Evolutionary conservation across 805 yeast species (phyloP).

Genomic region (Cyberlindnera euphorbiiphila): DNA sequence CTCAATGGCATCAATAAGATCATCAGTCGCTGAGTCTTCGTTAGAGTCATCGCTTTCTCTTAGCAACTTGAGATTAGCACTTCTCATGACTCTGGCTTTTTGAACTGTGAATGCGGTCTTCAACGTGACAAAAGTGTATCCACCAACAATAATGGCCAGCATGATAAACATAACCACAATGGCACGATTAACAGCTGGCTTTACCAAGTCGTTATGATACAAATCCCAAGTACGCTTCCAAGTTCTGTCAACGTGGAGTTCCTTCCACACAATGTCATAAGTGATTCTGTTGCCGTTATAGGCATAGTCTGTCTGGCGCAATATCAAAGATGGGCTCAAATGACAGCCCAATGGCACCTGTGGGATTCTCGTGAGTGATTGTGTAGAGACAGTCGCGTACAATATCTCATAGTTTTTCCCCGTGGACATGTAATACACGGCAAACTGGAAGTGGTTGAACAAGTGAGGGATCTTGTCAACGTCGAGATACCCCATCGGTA

Average conservation of each 20-base stretch:
- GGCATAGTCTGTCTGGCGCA: slow-evolving; percentile 24
- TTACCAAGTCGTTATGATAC: slow-evolving; percentile 27
- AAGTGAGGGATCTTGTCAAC: slow-evolving; percentile 28
- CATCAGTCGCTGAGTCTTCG: slow-evolving; percentile 11
- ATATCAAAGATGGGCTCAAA: slow-evolving; percentile 24
- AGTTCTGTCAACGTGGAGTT: slow-evolving; percentile 18
- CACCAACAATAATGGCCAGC: slow-evolving; percentile 17
- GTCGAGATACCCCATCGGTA: slow-evolving; percentile 30
- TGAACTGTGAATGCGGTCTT: slow-evolving; percentile 17
- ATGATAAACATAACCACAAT: slow-evolving; percentile 19
- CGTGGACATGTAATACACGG: slow-evolving; percentile 23
- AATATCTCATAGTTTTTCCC: slow-evolving; percentile 25
- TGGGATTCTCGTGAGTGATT: slow-evolving; percentile 27
- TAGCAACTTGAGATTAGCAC: slow-evolving; percentile 8
- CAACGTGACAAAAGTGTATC: slow-evolving; percentile 18
- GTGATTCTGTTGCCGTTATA: slow-evolving; percentile 29
- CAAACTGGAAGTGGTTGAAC: slow-evolving; percentile 31
- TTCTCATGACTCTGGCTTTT: slow-evolving; percentile 15
- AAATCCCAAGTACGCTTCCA: slow-evolving; percentile 18
- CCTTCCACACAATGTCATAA: slow-evolving; percentile 28
- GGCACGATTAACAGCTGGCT: slow-evolving; percentile 22
- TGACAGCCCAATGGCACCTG: slow-evolving; percentile 23
- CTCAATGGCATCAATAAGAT: slow-evolving; percentile 20
- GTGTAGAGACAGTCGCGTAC: slow-evolving; percentile 27
- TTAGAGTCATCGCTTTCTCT: slow-evolving; percentile 3